phyloP scores from a whole-genome alignment of 148 eudicot species.

The Rhododendron griersonianum region DNA sequence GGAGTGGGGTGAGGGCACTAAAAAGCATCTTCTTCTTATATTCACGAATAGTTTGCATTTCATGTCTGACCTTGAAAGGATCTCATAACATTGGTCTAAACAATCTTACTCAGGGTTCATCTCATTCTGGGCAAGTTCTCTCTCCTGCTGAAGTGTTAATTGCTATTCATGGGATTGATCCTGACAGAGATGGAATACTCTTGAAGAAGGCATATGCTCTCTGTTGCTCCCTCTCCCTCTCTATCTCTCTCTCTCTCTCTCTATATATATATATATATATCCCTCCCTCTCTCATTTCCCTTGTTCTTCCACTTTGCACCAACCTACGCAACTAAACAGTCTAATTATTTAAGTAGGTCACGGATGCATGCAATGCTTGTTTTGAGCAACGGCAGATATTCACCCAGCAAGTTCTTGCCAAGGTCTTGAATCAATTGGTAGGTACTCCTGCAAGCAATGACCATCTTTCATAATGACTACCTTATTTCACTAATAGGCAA shows the following conservation, averaged over 20 bases:
- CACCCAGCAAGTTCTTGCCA: conserved; percentile 91
- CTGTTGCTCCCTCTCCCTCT: conserved; percentile 1
- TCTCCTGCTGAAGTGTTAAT: conserved; percentile 83
- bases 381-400: conserved; percentile 84
- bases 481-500: conserved; percentile 1
- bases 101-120: conserved; percentile 47
- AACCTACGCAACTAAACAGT: conserved; percentile 4
- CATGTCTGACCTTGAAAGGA: not conserved
- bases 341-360: conserved; percentile 52
- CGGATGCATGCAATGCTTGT: conserved; percentile 95
- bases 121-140: conserved; percentile 57
- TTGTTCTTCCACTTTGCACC: conserved; percentile 10
- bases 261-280: no score
- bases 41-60: not conserved
- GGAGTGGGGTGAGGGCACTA: no score
- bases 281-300: not conserved
- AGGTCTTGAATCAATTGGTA: conserved; percentile 96
- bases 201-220: conserved; percentile 66
- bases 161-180: conserved; percentile 91
- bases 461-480: not conserved
- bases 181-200: conserved; percentile 81
- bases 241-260: no score
- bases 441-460: conserved; percentile 12
- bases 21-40: not conserved
- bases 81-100: not conserved